Evolutionary conservation across 371 early-diverging fungal genomes (phyloP).

Genomic region (Mucor saturninus): DNA sequence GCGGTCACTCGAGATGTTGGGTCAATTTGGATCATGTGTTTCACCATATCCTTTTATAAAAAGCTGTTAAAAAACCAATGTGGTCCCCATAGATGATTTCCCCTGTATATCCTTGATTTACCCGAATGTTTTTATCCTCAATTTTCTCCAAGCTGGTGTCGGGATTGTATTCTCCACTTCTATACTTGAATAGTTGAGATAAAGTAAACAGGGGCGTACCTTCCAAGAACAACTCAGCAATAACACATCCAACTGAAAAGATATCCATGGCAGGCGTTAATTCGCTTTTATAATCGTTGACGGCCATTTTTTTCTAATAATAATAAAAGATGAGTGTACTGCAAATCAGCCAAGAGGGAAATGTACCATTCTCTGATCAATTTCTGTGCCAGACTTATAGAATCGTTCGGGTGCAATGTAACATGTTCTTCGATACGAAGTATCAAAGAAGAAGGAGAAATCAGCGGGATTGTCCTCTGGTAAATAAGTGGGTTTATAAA

Average conservation of each 20-base stretch:
- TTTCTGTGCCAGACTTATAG: slow-evolving; percentile 71
- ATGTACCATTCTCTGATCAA: slow-evolving; percentile 62
- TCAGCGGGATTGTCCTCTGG: slow-evolving; percentile 97
- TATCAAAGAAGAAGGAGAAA: slow-evolving; percentile 94
- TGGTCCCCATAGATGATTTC: no score
- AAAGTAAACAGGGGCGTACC: slow-evolving; percentile 88
- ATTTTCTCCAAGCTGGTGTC: slow-evolving; percentile 73
- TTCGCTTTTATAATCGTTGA: slow-evolving; percentile 46
- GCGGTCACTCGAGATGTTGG: slow-evolving; percentile 75
- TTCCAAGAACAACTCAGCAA: slow-evolving; percentile 94
- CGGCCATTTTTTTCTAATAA: slow-evolving; percentile 39
- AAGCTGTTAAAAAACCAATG: no score
- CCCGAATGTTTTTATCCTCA: slow-evolving; percentile 78
- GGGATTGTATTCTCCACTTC: slow-evolving; percentile 78
- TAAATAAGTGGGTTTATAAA: slow-evolving; percentile 88
- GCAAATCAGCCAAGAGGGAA: neutral
- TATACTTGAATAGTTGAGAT: slow-evolving; percentile 89
- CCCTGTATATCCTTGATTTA: slow-evolving; percentile 29
- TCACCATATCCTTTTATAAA: slow-evolving; percentile 62
- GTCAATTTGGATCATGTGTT: slow-evolving; percentile 87
- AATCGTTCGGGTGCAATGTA: slow-evolving; percentile 97
- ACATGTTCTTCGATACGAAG: slow-evolving; percentile 83
- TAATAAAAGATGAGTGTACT: neutral
- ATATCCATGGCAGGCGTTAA: slow-evolving; percentile 90
- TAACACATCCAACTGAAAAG: slow-evolving; percentile 93